Conservation (phyloP, 495 filamentous ascomycete genomes). For the Tuber indicum region DNA sequence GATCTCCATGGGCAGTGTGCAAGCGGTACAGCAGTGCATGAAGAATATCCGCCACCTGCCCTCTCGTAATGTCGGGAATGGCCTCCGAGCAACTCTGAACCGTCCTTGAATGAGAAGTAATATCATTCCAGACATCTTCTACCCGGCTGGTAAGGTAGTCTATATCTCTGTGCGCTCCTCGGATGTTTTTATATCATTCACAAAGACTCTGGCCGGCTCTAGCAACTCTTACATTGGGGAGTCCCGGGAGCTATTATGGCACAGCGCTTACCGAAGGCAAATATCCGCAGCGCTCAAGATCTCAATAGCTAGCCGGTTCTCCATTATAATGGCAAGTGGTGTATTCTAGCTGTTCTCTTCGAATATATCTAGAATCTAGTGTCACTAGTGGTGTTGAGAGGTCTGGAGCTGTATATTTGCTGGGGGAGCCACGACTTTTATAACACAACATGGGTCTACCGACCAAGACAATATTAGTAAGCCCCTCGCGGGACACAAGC, state of each 20-base stretch:
- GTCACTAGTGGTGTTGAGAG: no score
- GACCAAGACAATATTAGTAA: no score
- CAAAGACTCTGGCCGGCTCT: constrained; percentile 23
- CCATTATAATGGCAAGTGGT: background rate
- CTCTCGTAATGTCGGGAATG: constrained; percentile 44
- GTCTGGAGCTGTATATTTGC: no score
- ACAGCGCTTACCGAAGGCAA: constrained; percentile 18
- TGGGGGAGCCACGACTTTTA: no score
- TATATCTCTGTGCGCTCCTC: constrained; percentile 36
- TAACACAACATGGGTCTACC: no score
- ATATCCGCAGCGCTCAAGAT: constrained; percentile 21
- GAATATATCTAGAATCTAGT: no score
- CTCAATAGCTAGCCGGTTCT: constrained; percentile 4
- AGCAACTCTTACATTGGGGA: background rate
- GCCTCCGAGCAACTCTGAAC: constrained; percentile 39
- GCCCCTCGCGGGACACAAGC: no score
- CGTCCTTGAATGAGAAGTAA: constrained; percentile 43
- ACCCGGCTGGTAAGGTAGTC: constrained; percentile 42
- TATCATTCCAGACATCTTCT: constrained; percentile 43
- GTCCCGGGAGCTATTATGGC: background rate
- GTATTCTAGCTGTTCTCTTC: background rate
- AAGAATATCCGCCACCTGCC: constrained; percentile 41
- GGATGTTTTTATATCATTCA: constrained; percentile 25
- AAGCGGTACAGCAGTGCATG: constrained; percentile 42
- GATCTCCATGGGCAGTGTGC: constrained; percentile 29